Conservation (phyloP, 2,329 filamentous ascomycete genomes). For the Esteya vermicola region DNA sequence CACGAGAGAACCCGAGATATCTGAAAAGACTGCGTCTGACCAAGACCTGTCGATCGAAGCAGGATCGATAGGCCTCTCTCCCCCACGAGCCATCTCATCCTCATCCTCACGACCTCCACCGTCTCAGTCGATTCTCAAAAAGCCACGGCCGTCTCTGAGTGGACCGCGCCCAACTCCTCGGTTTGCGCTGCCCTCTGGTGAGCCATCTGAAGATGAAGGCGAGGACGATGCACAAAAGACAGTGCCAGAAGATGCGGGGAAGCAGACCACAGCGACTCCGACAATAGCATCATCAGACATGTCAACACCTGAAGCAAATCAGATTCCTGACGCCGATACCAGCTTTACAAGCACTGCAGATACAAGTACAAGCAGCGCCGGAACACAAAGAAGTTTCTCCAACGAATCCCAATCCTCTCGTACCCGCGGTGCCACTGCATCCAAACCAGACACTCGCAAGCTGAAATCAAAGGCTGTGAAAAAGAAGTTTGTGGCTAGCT, state of each 20-base stretch:
- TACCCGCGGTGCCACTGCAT: not conserved
- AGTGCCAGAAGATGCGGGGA: conserved; percentile 9
- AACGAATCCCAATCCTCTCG: too few relatives aligned
- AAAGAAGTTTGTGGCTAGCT: conserved; percentile 28
- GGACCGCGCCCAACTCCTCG: conserved; percentile 44
- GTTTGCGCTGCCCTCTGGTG: conserved; percentile 37
- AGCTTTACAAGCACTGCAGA: conserved; percentile 3
- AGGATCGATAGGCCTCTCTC: too few relatives aligned
- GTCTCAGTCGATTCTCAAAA: conserved; percentile 45
- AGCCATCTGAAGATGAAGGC: conserved; percentile 27
- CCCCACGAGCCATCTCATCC: conserved; percentile 16
- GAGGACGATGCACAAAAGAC: conserved; percentile 7
- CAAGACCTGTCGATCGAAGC: too few relatives aligned
- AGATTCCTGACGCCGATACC: too few relatives aligned
- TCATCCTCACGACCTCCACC: conserved; percentile 33
- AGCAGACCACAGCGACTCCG: conserved; percentile 2
- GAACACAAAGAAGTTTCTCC: too few relatives aligned
- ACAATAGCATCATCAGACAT: not conserved
- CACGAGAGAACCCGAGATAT: too few relatives aligned
- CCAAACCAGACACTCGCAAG: not conserved
- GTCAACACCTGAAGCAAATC: too few relatives aligned
- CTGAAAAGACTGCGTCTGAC: too few relatives aligned
- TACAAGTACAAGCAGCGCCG: too few relatives aligned
- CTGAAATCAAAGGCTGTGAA: conserved; percentile 2
- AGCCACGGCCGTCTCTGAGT: conserved; percentile 26